phyloP scores from a whole-genome alignment of 1,284 basidiomycete genomes.

The Pseudozyma tsukubaensis region DNA sequence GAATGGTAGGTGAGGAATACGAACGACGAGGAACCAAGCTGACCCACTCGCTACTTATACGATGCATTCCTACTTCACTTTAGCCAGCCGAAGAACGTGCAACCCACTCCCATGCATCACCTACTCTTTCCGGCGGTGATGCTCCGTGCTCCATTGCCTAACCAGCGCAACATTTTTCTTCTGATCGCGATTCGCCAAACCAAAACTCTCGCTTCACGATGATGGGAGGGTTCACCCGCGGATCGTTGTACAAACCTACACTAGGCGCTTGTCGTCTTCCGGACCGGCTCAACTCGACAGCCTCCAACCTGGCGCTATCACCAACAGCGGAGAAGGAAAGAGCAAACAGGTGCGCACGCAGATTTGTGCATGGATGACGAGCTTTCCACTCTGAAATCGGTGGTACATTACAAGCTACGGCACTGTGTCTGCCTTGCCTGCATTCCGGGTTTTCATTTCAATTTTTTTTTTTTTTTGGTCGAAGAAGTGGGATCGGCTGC shows the following conservation, averaged over 20 bases:
- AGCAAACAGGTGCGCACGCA: constrained; percentile 6
- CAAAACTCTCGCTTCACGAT: neutral
- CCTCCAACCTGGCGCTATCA: too few species aligned
- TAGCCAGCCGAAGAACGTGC: neutral
- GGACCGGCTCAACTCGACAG: too few species aligned
- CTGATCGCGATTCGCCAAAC: constrained; percentile 8
- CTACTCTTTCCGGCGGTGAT: too few species aligned
- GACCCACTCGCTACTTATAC: constrained; percentile 14
- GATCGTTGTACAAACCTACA: constrained; percentile 6
- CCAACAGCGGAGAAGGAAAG: neutral
- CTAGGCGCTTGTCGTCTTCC: too few species aligned
- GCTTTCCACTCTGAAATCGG: neutral
- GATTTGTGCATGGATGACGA: constrained; percentile 32
- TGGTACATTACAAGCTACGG: neutral
- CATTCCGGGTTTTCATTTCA: too few species aligned
- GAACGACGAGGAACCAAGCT: neutral
- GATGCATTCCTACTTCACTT: neutral
- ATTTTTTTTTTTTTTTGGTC: too few species aligned
- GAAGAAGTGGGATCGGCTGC: too few species aligned
- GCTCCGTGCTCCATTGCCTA: too few species aligned
- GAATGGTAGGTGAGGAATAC: neutral
- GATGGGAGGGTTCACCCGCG: constrained; percentile 33
- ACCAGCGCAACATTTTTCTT: too few species aligned
- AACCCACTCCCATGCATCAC: too few species aligned
- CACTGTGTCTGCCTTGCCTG: too few species aligned